phyloP scores from a whole-genome alignment of 345 rosid species.

The Eucalyptus curtisii region DNA sequence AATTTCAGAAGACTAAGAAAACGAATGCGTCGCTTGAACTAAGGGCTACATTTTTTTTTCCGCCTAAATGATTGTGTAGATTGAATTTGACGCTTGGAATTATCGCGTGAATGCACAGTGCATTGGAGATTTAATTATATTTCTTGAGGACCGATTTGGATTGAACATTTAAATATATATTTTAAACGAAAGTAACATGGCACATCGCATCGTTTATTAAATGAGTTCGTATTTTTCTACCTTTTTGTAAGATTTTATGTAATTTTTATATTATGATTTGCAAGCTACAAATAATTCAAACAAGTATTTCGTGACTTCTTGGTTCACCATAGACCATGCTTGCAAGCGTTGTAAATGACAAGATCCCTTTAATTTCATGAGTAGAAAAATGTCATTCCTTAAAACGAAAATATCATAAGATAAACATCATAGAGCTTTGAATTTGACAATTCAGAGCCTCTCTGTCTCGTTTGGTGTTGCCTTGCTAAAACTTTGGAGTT shows the following conservation, averaged over 20 bases:
- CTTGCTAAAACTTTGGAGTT: neutral
- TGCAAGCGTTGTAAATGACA: neutral
- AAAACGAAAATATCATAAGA: neutral
- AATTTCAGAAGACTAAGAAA: neutral
- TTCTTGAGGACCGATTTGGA: accelerated
- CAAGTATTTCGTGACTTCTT: neutral
- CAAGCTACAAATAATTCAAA: neutral
- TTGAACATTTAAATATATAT: neutral
- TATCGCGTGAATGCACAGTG: neutral
- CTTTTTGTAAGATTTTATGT: neutral
- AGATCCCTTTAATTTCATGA: neutral
- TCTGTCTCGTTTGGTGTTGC: neutral
- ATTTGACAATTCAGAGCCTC: neutral
- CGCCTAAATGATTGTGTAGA: neutral
- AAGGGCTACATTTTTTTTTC: neutral
- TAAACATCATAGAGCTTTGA: neutral
- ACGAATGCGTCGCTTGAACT: neutral
- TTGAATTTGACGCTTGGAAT: neutral
- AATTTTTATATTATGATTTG: neutral
- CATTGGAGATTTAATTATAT: neutral
- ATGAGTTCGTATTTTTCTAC: neutral
- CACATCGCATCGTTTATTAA: neutral
- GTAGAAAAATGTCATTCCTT: neutral
- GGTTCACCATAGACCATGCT: neutral
- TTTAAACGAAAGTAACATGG: accelerated